Conservation (phyloP, 768 basidiomycete genomes). For the Mycena galopus region DNA sequence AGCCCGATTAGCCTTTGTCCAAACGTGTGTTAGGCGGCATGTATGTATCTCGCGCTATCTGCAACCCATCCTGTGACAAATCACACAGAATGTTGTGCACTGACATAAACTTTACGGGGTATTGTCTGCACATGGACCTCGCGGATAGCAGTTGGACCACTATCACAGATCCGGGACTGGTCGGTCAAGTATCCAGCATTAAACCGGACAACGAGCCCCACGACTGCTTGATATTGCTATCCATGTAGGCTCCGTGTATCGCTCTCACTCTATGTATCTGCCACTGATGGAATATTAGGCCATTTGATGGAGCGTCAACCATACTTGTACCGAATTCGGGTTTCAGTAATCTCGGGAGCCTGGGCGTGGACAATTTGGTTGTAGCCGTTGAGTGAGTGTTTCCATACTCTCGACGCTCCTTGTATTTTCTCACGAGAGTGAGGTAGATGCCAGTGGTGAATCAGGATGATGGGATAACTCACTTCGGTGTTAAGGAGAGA, state of each 20-base stretch:
- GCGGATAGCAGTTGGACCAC: slow-evolving; percentile 12
- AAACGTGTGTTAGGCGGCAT: slow-evolving; percentile 21
- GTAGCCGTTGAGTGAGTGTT: slow-evolving; percentile 16
- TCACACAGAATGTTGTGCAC: slow-evolving; percentile 16
- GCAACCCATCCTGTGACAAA: slow-evolving; percentile 7
- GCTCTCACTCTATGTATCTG: slow-evolving; percentile 1
- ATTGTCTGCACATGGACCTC: slow-evolving; percentile 20
- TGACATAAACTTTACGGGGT: slow-evolving; percentile 15
- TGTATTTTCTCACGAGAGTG: slow-evolving; percentile 20
- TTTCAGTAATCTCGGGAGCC: slow-evolving; percentile 14
- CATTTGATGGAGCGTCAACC: slow-evolving; percentile 1
- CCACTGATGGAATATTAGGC: slow-evolving; percentile 17
- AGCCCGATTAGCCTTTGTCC: slow-evolving; percentile 13
- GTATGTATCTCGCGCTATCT: slow-evolving; percentile 16
- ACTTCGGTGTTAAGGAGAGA: slow-evolving; percentile 1
- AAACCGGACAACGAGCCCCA: slow-evolving; percentile 13
- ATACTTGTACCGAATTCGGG: slow-evolving; percentile 19
- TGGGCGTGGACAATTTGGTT: slow-evolving; percentile 18
- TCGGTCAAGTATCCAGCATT: slow-evolving; percentile 23
- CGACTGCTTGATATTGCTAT: slow-evolving; percentile 23
- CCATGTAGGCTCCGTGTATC: slow-evolving; percentile 14
- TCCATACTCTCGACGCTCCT: slow-evolving; percentile 20
- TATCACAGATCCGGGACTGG: slow-evolving; percentile 23
- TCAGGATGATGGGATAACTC: slow-evolving; percentile 14
- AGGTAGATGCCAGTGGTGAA: slow-evolving; percentile 24